Percentiles rank a stretch among this genome's conserved stretches.
Evolutionary conservation across 805 yeast genomes (phyloP).

Genomic region (Metschnikowia proteae): DNA sequence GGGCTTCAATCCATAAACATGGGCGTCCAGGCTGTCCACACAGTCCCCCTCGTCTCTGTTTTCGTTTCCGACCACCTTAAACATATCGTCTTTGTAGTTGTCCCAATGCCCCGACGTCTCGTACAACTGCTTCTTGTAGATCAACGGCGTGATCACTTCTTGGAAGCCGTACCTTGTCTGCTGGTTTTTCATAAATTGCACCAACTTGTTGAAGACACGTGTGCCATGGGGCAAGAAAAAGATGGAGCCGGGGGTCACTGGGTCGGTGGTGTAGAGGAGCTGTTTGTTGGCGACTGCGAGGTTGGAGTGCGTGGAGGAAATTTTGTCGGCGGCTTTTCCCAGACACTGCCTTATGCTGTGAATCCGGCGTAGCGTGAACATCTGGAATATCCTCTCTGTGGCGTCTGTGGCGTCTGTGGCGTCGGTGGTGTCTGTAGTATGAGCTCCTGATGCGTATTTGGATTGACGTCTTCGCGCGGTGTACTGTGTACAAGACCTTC

Average conservation of each 20-base stretch:
- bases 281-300: slow-evolving; percentile 60
- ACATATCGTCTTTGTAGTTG: slow-evolving; percentile 93
- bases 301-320: slow-evolving; percentile 35
- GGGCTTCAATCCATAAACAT: slow-evolving; percentile 80
- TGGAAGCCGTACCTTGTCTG: slow-evolving; percentile 78
- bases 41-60: slow-evolving; percentile 23
- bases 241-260: slow-evolving; percentile 83
- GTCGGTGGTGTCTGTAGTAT: not conserved
- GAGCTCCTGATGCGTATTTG: not conserved
- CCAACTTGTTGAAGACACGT: slow-evolving; percentile 71
- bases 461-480: slow-evolving; percentile 1
- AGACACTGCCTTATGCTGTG: not conserved
- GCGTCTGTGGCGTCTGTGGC: not conserved
- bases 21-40: slow-evolving; percentile 10
- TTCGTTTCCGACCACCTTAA: slow-evolving; percentile 67
- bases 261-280: slow-evolving; percentile 72
- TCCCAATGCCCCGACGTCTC: slow-evolving; percentile 94
- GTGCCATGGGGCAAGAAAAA: slow-evolving; percentile 94
- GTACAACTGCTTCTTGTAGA: slow-evolving; percentile 82
- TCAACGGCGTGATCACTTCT: slow-evolving; percentile 89
- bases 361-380: slow-evolving; percentile 1
- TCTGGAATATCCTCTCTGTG: not conserved
- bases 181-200: slow-evolving; percentile 80
- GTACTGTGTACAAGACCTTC: not conserved
- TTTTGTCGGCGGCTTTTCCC: slow-evolving; percentile 3